A percentile compares a stretch with the other conserved stretches of the same genome.
Evolutionary conservation across 2,329 filamentous ascomycete species (phyloP).

Genomic region (Aspergillus sp.): DNA sequence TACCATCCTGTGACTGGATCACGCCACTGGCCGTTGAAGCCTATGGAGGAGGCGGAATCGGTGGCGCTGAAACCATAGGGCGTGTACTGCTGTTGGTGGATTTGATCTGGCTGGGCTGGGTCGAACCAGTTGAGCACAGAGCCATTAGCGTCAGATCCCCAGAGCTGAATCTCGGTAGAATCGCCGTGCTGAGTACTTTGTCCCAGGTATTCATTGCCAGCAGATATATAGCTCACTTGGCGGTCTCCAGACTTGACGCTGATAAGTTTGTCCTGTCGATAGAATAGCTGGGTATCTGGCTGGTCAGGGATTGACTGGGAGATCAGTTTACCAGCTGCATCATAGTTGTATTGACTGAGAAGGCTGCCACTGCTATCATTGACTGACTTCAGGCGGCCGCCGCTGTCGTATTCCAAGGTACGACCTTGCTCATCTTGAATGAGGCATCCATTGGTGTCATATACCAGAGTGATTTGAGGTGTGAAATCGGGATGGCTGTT

Average conservation of each 20-base stretch:
- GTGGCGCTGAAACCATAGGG: slow-evolving; percentile 6
- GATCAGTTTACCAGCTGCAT: slow-evolving; percentile 5
- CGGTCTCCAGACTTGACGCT: neutral
- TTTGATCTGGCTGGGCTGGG: neutral
- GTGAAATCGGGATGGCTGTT: neutral
- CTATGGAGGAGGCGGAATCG: neutral
- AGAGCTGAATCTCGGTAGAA: neutral
- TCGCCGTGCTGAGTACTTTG: neutral
- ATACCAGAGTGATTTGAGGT: neutral
- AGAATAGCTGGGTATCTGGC: slow-evolving; percentile 5
- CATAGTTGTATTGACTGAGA: slow-evolving; percentile 7
- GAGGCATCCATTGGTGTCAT: slow-evolving; percentile 6
- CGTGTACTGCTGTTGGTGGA: slow-evolving; percentile 10
- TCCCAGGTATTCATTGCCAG: slow-evolving; percentile 8
- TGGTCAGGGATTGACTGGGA: slow-evolving; percentile 4
- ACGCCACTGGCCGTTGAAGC: slow-evolving; percentile 17
- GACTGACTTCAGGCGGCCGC: neutral
- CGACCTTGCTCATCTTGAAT: slow-evolving; percentile 1
- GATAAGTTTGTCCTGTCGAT: slow-evolving; percentile 5
- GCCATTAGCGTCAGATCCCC: neutral
- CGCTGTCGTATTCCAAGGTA: slow-evolving; percentile 3
- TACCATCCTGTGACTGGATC: slow-evolving; percentile 21
- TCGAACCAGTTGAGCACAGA: neutral
- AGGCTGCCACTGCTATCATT: neutral
- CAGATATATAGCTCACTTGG: slow-evolving; percentile 4